phyloP scores from a whole-genome alignment of 805 yeast species.

The Yarrowia sp. region DNA sequence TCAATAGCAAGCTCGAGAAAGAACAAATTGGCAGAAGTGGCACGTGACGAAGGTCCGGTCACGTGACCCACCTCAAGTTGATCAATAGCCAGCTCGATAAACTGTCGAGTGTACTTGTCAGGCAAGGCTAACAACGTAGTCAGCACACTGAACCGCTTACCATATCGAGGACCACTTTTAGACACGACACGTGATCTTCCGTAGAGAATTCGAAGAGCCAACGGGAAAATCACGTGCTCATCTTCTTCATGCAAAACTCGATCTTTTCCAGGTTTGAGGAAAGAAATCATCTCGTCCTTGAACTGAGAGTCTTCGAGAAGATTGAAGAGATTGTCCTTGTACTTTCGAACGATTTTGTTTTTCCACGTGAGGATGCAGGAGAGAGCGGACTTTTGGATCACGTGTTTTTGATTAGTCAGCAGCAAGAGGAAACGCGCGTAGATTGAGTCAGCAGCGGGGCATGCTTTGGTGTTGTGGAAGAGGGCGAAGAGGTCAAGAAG shows the following conservation, averaged over 20 bases:
- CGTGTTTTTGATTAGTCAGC: conserved; percentile 58
- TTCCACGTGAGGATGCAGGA: conserved; percentile 66
- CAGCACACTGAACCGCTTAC: conserved; percentile 49
- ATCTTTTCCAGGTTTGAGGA: conserved; percentile 54
- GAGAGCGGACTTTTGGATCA: conserved; percentile 70
- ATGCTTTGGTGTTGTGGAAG: conserved; percentile 61
- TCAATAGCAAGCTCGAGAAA: conserved; percentile 48
- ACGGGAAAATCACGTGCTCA: conserved; percentile 58
- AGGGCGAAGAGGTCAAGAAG: conserved; percentile 61
- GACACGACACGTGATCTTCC: conserved; percentile 75
- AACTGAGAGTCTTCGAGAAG: conserved; percentile 79
- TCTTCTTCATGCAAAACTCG: conserved; percentile 60
- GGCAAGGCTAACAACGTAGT: conserved; percentile 41
- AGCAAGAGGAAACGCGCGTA: conserved; percentile 52
- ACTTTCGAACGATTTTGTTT: conserved; percentile 57
- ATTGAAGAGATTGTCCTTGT: conserved; percentile 68
- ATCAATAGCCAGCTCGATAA: conserved; percentile 60
- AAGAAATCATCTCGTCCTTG: conserved; percentile 75
- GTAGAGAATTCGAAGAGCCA: conserved; percentile 72
- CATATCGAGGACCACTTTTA: conserved; percentile 61
- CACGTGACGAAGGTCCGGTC: not conserved
- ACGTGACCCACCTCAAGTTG: conserved; percentile 42
- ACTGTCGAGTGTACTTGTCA: conserved; percentile 50
- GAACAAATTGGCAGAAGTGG: not conserved
- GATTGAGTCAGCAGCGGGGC: conserved; percentile 54